Percentiles rank a stretch among this genome's conserved stretches.
Conservation (phyloP, 106 monocot genomes). For the Dendrobium catenatum region DNA sequence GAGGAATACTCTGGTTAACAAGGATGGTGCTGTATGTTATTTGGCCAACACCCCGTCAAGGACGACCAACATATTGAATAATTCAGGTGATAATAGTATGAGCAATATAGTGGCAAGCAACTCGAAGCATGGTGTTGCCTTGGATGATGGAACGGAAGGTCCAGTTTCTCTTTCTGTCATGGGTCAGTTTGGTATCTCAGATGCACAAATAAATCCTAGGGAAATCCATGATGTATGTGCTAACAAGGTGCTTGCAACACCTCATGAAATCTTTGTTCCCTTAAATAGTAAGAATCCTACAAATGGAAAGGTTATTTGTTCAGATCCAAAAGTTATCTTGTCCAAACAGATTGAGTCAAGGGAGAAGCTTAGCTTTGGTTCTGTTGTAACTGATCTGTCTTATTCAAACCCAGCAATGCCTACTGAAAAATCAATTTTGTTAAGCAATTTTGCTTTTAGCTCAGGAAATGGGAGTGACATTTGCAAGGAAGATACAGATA, state of each 20-base stretch:
- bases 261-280: neutral
- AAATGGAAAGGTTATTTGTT: neutral
- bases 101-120: neutral
- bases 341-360: neutral
- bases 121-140: neutral
- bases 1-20: conserved; percentile 3
- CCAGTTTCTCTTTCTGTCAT: neutral
- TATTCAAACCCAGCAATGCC: conserved; percentile 16
- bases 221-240: neutral
- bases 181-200: conserved; percentile 7
- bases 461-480: conserved; percentile 20
- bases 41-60: neutral
- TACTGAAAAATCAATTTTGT: conserved; percentile 15
- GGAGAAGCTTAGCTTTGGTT: conserved; percentile 13
- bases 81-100: neutral
- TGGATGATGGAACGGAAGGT: conserved; percentile 8
- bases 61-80: conserved; percentile 3
- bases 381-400: conserved; percentile 21
- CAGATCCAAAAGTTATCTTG: conserved; percentile 6
- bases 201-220: conserved; percentile 1
- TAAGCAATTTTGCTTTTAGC: conserved; percentile 15
- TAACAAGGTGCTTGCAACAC: conserved; percentile 8
- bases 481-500: conserved; percentile 22
- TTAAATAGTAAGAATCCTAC: conserved; percentile 13
- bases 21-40: conserved; percentile 11